Percentiles rank a stretch among this genome's conserved stretches.
Conservation (phyloP, 1,284 basidiomycete genomes). For the Ceratobasidium papillatum region DNA sequence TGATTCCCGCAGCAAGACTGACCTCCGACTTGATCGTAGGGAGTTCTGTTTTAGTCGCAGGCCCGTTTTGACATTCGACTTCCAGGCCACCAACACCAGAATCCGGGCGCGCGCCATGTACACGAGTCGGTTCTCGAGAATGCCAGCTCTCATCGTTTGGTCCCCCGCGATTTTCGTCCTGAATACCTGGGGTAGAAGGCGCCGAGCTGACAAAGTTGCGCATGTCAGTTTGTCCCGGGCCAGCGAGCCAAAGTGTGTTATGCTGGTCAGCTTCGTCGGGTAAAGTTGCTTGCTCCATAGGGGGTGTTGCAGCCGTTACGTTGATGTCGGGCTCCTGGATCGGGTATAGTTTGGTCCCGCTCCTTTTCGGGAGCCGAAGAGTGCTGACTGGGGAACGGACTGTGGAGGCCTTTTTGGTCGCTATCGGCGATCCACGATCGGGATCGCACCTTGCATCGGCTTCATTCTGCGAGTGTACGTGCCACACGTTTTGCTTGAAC, state of each 20-base stretch:
- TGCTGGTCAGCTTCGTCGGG: not conserved
- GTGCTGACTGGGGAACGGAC: slow-evolving; percentile 12
- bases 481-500: slow-evolving; percentile 45
- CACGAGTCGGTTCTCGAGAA: slow-evolving; percentile 28
- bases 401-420: not conserved
- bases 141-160: slow-evolving; percentile 24
- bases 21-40: slow-evolving; percentile 11
- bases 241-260: not conserved
- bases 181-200: not conserved
- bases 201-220: slow-evolving; percentile 26
- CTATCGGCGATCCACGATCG: slow-evolving; percentile 35
- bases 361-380: not conserved
- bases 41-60: not conserved
- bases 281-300: not conserved
- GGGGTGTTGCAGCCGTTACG: slow-evolving; percentile 17
- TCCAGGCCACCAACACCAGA: slow-evolving; percentile 22
- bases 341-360: not conserved
- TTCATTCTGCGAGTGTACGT: slow-evolving; percentile 18
- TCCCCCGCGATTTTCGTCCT: slow-evolving; percentile 1
- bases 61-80: not conserved
- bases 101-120: slow-evolving; percentile 16
- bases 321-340: slow-evolving; percentile 15
- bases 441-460: slow-evolving; percentile 38
- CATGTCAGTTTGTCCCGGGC: slow-evolving; percentile 14
- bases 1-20: slow-evolving; percentile 8